phyloP scores from a whole-genome alignment of 2,329 filamentous ascomycete species.

The Claviceps humidiphila region DNA sequence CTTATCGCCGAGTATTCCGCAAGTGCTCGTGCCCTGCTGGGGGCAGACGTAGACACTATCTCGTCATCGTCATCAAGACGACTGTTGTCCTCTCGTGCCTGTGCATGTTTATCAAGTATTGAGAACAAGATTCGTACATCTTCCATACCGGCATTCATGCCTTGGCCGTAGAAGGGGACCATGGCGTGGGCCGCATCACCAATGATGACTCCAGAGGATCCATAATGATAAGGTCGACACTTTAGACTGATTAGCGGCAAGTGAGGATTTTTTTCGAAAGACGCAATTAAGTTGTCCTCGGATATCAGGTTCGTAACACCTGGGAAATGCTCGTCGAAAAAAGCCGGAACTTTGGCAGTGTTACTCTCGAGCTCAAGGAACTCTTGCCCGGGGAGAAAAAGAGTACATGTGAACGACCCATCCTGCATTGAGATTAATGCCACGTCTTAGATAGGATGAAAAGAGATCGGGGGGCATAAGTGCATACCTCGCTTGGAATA shows the following conservation, averaged over 20 bases:
- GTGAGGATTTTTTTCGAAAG: conserved; percentile 75
- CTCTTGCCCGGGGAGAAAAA: conserved; percentile 66
- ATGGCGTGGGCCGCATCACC: conserved; percentile 95
- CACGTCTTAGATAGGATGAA: conserved; percentile 5
- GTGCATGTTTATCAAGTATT: conserved; percentile 56
- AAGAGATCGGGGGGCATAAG: not conserved
- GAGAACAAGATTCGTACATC: conserved; percentile 83
- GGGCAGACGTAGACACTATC: conserved; percentile 28
- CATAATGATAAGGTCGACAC: conserved; percentile 76
- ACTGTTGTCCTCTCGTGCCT: conserved; percentile 28
- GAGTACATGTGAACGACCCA: conserved; percentile 85
- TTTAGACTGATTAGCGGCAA: conserved; percentile 89
- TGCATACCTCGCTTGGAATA: conserved; percentile 55
- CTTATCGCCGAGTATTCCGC: conserved; percentile 63
- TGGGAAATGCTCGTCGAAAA: conserved; percentile 77
- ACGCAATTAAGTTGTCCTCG: conserved; percentile 51
- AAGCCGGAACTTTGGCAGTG: conserved; percentile 46
- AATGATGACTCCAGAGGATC: conserved; percentile 64
- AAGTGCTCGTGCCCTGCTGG: conserved; percentile 52
- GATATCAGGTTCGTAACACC: conserved; percentile 66
- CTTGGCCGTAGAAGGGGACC: conserved; percentile 97
- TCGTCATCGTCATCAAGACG: conserved; percentile 20
- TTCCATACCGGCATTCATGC: conserved; percentile 93
- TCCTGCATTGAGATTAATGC: conserved; percentile 37
- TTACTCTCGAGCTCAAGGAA: conserved; percentile 55